phyloP scores from a whole-genome alignment of 495 filamentous ascomycete species.

The Neurospora sp. region DNA sequence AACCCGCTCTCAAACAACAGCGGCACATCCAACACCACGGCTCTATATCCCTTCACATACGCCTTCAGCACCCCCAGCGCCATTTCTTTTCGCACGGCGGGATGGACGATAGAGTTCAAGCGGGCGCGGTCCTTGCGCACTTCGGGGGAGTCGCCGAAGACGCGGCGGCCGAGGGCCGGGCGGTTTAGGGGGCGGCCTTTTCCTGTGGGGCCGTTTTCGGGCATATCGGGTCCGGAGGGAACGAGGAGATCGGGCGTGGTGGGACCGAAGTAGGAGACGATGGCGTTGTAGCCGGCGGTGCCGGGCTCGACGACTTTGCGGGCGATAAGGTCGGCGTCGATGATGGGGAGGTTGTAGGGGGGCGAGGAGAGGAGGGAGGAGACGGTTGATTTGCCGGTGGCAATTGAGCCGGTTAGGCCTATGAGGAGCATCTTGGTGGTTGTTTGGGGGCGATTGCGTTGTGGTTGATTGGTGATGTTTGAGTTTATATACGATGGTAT shows the following conservation, averaged over 20 bases:
- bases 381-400: constrained; percentile 96
- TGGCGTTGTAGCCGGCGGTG: constrained; percentile 66
- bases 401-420: constrained; percentile 93
- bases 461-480: background rate
- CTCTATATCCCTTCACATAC: constrained; percentile 68
- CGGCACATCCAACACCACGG: constrained; percentile 87
- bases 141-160: constrained; percentile 67
- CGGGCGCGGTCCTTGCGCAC: constrained; percentile 54
- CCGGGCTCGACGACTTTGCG: constrained; percentile 88
- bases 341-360: constrained; percentile 79
- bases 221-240: constrained; percentile 32
- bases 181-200: constrained; percentile 69
- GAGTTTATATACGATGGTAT: background rate
- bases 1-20: constrained; percentile 79
- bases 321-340: constrained; percentile 90
- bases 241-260: constrained; percentile 78
- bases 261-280: constrained; percentile 66
- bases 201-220: constrained; percentile 29
- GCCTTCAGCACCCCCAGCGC: constrained; percentile 51
- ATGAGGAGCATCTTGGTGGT: constrained; percentile 71
- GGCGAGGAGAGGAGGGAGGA: constrained; percentile 67
- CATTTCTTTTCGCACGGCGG: constrained; percentile 69
- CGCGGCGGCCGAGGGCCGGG: constrained; percentile 69
- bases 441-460: background rate
- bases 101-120: constrained; percentile 87